Evolutionary conservation across 768 basidiomycete species (phyloP).

Genomic region (Boletus vinaceobasis): DNA sequence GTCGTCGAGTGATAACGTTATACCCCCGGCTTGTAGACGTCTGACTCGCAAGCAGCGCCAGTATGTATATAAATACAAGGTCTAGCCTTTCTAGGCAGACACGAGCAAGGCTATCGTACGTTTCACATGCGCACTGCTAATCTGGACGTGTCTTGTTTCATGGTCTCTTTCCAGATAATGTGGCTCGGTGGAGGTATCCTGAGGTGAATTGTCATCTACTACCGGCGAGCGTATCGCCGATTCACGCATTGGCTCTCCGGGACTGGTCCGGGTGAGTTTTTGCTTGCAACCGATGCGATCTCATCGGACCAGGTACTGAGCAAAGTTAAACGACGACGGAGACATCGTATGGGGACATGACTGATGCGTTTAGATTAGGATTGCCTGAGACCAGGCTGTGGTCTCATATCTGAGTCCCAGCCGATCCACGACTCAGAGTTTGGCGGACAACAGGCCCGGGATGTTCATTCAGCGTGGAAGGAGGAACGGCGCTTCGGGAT

Average conservation of each 20-base stretch:
- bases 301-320: slow-evolving; percentile 44
- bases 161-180: slow-evolving; percentile 47
- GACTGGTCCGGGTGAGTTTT: slow-evolving; percentile 55
- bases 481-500: neutral
- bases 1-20: too few relatives aligned
- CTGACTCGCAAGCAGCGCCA: neutral
- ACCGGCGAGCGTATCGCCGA: neutral
- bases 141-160: neutral
- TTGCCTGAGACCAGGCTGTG: neutral
- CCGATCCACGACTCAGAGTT: slow-evolving; percentile 41
- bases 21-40: too few relatives aligned
- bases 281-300: neutral
- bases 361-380: slow-evolving; percentile 20
- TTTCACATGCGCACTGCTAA: neutral
- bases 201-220: slow-evolving; percentile 18
- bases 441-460: slow-evolving; percentile 51
- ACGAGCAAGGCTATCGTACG: slow-evolving; percentile 52
- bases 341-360: slow-evolving; percentile 66
- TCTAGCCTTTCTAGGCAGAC: slow-evolving; percentile 59
- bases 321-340: slow-evolving; percentile 56
- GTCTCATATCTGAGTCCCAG: neutral
- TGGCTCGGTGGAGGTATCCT: slow-evolving; percentile 60
- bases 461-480: neutral
- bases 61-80: slow-evolving; percentile 34
- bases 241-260: slow-evolving; percentile 8